phyloP scores from a whole-genome alignment of 2,329 filamentous ascomycete species.

The Alternaria novae-zelandiae region DNA sequence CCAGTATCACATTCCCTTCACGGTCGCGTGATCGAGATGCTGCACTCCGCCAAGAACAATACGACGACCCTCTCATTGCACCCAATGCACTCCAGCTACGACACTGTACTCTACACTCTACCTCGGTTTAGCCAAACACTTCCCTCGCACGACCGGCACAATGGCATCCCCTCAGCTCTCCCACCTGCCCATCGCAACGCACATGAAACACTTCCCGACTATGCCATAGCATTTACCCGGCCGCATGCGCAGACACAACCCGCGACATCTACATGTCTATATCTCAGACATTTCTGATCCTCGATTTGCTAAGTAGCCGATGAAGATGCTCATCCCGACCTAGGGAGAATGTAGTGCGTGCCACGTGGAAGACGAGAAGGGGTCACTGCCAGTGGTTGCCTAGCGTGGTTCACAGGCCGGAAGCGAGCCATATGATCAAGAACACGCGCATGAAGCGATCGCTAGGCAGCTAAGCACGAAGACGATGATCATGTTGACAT shows the following conservation, averaged over 20 bases:
- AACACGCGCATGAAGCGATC: not conserved
- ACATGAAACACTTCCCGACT: not conserved
- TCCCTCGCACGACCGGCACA: not conserved
- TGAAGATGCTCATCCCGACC: not conserved
- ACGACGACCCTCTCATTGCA: not conserved
- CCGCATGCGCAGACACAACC: not conserved
- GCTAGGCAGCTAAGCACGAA: not conserved
- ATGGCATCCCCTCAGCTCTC: not conserved
- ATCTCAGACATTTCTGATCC: not conserved
- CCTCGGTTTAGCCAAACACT: not conserved
- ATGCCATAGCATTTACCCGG: not conserved
- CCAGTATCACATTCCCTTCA: not conserved
- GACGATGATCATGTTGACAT: constrained; percentile 55
- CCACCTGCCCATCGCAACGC: not conserved
- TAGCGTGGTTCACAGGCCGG: not conserved
- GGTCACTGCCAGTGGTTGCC: not conserved
- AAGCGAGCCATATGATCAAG: not conserved
- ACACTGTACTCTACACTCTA: not conserved
- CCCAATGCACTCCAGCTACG: not conserved
- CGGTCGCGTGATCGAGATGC: not conserved
- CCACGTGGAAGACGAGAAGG: not conserved
- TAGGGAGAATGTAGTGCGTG: not conserved
- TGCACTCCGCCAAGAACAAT: not conserved
- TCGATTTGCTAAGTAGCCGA: not conserved
- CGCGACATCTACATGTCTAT: not conserved